Percentiles rank a stretch among this genome's conserved stretches.
phyloP scores from a whole-genome alignment of 2,329 filamentous ascomycete genomes.

The Lojkania enalia region DNA sequence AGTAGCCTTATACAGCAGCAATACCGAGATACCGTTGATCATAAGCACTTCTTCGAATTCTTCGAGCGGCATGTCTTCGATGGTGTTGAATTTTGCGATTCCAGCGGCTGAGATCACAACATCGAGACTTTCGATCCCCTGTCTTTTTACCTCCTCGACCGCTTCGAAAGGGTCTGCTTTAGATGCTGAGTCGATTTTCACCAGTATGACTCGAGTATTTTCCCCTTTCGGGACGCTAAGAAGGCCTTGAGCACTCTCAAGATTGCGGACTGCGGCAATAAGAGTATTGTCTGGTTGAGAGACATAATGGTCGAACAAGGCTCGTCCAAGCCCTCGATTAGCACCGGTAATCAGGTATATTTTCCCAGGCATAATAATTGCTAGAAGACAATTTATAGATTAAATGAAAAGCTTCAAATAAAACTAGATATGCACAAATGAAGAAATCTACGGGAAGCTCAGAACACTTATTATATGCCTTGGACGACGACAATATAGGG shows the following conservation, averaged over 20 bases:
- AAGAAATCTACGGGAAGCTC: no score
- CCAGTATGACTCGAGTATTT: conserved; percentile 6
- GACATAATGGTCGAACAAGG: conserved; percentile 5
- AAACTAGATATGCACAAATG: no score
- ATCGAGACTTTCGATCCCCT: conserved; percentile 10
- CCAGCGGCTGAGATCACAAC: conserved; percentile 15
- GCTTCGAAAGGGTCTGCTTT: conserved; percentile 10
- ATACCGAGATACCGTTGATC: conserved; percentile 10
- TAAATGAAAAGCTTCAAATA: no score
- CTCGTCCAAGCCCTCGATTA: conserved; percentile 10
- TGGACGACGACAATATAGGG: no score
- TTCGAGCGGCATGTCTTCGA: conserved; percentile 11
- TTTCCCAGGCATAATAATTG: conserved; percentile 9
- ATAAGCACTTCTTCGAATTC: conserved; percentile 9
- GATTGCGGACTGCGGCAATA: conserved; percentile 6
- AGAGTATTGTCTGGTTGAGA: conserved; percentile 6
- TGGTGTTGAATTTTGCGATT: conserved; percentile 9
- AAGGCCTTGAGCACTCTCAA: not conserved
- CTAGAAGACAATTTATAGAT: not conserved
- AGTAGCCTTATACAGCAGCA: conserved; percentile 9
- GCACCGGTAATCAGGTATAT: conserved; percentile 13
- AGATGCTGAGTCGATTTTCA: conserved; percentile 9
- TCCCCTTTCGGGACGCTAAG: conserved; percentile 1
- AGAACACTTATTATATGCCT: no score
- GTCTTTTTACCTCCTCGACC: no score